These are phyloP conservation scores for Escovopsis sp. DNA, from an alignment of 2,329 filamentous ascomycete genomes.

Conservation along the genomic window DNA sequence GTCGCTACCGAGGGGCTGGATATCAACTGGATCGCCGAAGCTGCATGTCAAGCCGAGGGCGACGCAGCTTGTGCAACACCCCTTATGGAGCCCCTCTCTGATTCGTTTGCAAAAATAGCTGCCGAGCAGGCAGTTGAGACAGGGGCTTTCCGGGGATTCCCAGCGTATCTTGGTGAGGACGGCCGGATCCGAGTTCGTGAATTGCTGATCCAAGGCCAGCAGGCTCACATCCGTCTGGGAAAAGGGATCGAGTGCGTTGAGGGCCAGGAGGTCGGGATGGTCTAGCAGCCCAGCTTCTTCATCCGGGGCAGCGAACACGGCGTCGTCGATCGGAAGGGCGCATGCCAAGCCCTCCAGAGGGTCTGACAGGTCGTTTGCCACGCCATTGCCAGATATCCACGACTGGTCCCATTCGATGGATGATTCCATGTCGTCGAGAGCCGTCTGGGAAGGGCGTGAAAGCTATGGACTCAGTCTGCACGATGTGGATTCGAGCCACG, in stretches of 20 bases:
- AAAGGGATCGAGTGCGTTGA: constrained; percentile 44
- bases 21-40: constrained; percentile 26
- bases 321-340: constrained; percentile 20
- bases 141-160: constrained; percentile 32
- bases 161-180: constrained; percentile 11
- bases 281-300: constrained; percentile 40
- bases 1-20: constrained; percentile 19
- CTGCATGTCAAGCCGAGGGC: constrained; percentile 44
- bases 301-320: constrained; percentile 41
- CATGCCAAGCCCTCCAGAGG: constrained; percentile 18
- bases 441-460: constrained; percentile 7
- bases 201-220: not conserved
- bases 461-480: not conserved
- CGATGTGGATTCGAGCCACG: constrained; percentile 3
- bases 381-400: constrained; percentile 21
- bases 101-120: constrained; percentile 46
- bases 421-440: constrained; percentile 40
- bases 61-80: constrained; percentile 47
- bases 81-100: constrained; percentile 41
- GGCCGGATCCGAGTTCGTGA: constrained; percentile 1
- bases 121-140: constrained; percentile 33
- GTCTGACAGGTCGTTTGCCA: constrained; percentile 16
- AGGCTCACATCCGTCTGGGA: constrained; percentile 16
- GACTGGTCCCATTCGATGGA: constrained; percentile 48
- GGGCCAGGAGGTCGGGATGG: constrained; percentile 44